Base-by-base conservation (phyloP, 352 stramenopile species). In the Pythium pectinolyticum region DNA sequence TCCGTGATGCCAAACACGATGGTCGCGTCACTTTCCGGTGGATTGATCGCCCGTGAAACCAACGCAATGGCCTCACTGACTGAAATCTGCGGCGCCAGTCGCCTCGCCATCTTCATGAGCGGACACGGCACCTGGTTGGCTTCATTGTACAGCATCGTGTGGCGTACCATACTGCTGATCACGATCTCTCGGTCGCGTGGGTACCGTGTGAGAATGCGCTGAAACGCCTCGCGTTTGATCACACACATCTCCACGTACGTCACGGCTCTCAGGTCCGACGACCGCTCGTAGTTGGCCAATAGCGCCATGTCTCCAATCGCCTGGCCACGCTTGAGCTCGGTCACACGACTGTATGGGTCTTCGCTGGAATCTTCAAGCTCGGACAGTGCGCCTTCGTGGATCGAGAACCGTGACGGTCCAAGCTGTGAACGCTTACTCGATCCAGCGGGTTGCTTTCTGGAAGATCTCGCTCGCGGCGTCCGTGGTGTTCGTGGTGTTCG, bases 301-400 rank as follows among this genome's bases (percentile, higher is more conserved):
- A 86, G 61, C 30, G 74, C 74, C 24, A 86, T 69, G 35, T 84
- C 77, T 0, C 77, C 78, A 55, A 85, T 77, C n/a, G 63, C 68
- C 35, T 80, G 68, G 19, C 74, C 75, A 0, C 61, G 68, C 1
- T 9, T 50, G 43, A 50, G 22, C 43, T 50, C 43, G 1, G 10
- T 14, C 20, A 17, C 73, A 60, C n/a, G 43, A 49, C 43, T 62
- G 41, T 52, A 68, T 22, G 28, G n/a, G n/a, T n/a, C 43, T 15
- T 20, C 9, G 8, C 22, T n/a, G n/a, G n/a, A n/a, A n/a, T n/a
- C 43, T 4, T 50, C 43, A 7, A 50, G n/a, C 43, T 50, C 43
- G 11, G 43, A 50, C 24, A 17, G 43, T 32, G 9, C 43, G 2
- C 6, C 5, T 20, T 50, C 43, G 24, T 32, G 32, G 10, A 50